Evolutionary conservation across 768 basidiomycete genomes (phyloP).

Genomic region (Collybia sordida): DNA sequence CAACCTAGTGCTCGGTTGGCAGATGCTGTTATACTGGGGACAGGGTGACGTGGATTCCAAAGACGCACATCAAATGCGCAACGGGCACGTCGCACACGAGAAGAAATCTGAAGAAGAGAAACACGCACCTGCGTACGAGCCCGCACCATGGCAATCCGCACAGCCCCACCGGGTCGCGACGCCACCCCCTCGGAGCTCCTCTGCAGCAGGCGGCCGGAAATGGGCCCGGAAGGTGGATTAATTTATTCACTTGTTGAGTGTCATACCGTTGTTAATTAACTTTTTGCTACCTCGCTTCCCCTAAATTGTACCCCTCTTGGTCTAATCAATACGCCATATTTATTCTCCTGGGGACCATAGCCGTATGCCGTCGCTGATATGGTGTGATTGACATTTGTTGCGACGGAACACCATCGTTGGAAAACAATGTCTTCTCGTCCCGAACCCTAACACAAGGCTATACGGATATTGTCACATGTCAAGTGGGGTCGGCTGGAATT

Average conservation of each 20-base stretch:
- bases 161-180: slow-evolving; percentile 40
- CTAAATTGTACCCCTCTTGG: slow-evolving; percentile 4
- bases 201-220: slow-evolving; percentile 57
- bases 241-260: slow-evolving; percentile 17
- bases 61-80: slow-evolving; percentile 16
- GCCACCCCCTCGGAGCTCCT: slow-evolving; percentile 39
- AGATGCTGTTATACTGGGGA: slow-evolving; percentile 87
- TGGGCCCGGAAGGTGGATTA: slow-evolving; percentile 79
- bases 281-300: slow-evolving; percentile 10
- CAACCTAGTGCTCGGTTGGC: slow-evolving; percentile 80
- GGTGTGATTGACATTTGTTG: slow-evolving; percentile 1
- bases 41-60: slow-evolving; percentile 33
- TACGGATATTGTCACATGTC: slow-evolving; percentile 11
- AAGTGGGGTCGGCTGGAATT: too few relatives aligned
- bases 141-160: slow-evolving; percentile 18
- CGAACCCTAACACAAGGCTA: too few relatives aligned
- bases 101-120: slow-evolving; percentile 10
- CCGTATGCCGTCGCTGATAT: slow-evolving; percentile 2
- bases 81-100: slow-evolving; percentile 4
- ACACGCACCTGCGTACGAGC: slow-evolving; percentile 16
- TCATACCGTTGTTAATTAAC: slow-evolving; percentile 15
- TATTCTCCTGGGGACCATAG: slow-evolving; percentile 1
- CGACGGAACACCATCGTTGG: too few relatives aligned
- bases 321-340: not conserved
- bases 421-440: too few relatives aligned